Conservation (phyloP, 2,329 filamentous ascomycete genomes). For the Cadophora luteo-olivacea region DNA sequence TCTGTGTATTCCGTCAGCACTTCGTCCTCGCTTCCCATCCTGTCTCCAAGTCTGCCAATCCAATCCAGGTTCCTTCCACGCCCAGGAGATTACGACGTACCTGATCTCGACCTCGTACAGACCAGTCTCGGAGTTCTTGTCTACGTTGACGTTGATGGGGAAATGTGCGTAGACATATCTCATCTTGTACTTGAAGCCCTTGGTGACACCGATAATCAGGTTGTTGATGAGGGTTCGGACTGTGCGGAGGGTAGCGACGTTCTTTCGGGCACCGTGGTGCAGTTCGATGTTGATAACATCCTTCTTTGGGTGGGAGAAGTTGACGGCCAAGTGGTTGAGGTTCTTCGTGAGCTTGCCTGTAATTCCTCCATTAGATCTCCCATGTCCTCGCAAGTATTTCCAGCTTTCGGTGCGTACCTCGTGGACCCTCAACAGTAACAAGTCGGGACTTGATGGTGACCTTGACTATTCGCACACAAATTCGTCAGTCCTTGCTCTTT, state of each 20-base stretch:
- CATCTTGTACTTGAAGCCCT: slow-evolving; percentile 99
- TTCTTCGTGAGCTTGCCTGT: slow-evolving; percentile 95
- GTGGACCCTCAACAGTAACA: slow-evolving; percentile 96
- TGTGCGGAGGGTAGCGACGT: slow-evolving; percentile 95
- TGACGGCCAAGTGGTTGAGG: slow-evolving; percentile 94
- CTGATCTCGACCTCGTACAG: slow-evolving; percentile 95
- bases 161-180: slow-evolving; percentile 99
- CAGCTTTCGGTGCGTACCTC: slow-evolving; percentile 64
- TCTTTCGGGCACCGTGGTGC: slow-evolving; percentile 98
- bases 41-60: slow-evolving; percentile 11
- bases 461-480: slow-evolving; percentile 74
- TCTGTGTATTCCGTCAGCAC: slow-evolving; percentile 55
- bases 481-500: slow-evolving; percentile 45
- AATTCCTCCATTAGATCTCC: slow-evolving; percentile 44
- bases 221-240: slow-evolving; percentile 99
- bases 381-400: slow-evolving; percentile 26
- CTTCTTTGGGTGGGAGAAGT: slow-evolving; percentile 88
- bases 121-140: slow-evolving; percentile 92
- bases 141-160: slow-evolving; percentile 99
- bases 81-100: slow-evolving; percentile 57
- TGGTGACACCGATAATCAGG: slow-evolving; percentile 97
- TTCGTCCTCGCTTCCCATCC: slow-evolving; percentile 22
- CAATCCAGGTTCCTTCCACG: not conserved
- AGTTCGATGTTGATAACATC: slow-evolving; percentile 94
- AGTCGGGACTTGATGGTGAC: slow-evolving; percentile 95